These are phyloP conservation scores for Candida dendrica DNA, from an alignment of 805 yeast genomes.

Conservation along the genomic window DNA sequence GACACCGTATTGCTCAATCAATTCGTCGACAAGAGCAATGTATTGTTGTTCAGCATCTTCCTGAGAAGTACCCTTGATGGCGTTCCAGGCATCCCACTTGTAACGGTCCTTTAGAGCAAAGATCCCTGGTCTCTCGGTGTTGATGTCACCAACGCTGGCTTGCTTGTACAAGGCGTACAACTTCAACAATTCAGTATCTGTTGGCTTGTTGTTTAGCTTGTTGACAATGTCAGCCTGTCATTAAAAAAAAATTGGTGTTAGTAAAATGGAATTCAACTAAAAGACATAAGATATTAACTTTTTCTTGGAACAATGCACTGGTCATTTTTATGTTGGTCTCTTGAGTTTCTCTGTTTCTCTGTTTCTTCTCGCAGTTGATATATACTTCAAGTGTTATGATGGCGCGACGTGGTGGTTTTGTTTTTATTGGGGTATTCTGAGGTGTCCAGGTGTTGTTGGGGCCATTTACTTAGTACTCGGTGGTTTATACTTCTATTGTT, in stretches of 20 bases:
- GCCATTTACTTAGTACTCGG: no score
- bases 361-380: no score
- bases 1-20: constrained; percentile 44
- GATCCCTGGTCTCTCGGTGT: constrained; percentile 79
- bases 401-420: no score
- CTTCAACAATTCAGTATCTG: constrained; percentile 78
- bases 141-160: constrained; percentile 94
- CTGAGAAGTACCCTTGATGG: constrained; percentile 74
- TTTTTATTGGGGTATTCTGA: no score
- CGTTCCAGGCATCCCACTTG: constrained; percentile 97
- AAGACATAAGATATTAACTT: background rate
- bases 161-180: constrained; percentile 93
- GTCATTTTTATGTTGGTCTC: constrained; percentile 1
- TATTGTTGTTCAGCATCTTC: constrained; percentile 86
- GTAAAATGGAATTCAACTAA: no score
- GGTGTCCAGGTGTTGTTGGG: no score
- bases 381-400: no score
- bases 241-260: background rate
- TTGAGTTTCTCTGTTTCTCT: no score
- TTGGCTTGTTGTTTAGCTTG: constrained; percentile 67
- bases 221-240: constrained; percentile 82
- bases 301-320: constrained; percentile 1
- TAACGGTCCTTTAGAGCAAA: constrained; percentile 92
- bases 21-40: constrained; percentile 59
- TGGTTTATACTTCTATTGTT: no score